Conservation (phyloP, 139 green algal species). For the Chlorella ohadii region DNA sequence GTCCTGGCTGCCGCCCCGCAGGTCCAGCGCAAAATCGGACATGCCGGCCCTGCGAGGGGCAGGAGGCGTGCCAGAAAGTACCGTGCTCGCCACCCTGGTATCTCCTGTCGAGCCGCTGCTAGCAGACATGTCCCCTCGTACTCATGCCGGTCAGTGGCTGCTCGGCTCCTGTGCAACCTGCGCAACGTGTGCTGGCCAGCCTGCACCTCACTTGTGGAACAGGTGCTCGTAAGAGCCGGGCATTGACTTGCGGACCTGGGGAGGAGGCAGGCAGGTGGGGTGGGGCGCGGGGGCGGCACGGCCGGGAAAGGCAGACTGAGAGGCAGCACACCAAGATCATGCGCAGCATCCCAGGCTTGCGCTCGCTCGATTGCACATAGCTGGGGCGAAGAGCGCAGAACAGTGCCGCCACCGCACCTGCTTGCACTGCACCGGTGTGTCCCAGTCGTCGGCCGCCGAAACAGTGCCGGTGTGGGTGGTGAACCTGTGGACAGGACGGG, state of each 20-base stretch:
- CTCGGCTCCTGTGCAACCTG: no score
- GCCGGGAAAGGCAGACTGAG: no score
- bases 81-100: no score
- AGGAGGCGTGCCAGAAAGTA: conserved; percentile 25
- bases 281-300: no score
- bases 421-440: conserved; percentile 32
- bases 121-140: no score
- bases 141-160: no score
- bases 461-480: conserved; percentile 65
- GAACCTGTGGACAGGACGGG: conserved; percentile 31
- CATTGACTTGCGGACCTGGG: conserved; percentile 32
- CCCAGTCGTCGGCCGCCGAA: conserved; percentile 70
- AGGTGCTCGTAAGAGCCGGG: conserved; percentile 30
- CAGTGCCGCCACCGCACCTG: neutral
- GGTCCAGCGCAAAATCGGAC: conserved; percentile 50
- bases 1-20: conserved; percentile 25
- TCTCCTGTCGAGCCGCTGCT: no score
- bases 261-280: neutral
- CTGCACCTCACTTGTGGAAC: conserved; percentile 12
- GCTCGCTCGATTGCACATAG: no score
- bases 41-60: conserved; percentile 39
- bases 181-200: neutral
- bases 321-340: no score
- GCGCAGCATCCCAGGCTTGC: no score
- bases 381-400: no score